phyloP scores from a whole-genome alignment of 2,329 filamentous ascomycete genomes.

The Microsporum ferrugineum region DNA sequence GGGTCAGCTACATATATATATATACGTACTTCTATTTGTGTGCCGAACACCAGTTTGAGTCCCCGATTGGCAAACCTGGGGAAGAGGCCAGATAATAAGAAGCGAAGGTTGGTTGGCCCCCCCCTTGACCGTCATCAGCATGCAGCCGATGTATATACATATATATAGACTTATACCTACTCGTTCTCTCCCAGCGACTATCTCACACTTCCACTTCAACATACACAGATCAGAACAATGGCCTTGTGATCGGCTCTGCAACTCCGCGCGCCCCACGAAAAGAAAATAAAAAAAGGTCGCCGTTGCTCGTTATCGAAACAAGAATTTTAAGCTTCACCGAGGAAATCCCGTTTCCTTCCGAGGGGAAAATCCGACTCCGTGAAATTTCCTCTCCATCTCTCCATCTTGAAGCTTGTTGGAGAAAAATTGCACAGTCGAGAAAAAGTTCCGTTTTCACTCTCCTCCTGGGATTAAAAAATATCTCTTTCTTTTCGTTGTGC shows the following conservation, averaged over 20 bases:
- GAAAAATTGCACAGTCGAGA: neutral
- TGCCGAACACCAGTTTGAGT: neutral
- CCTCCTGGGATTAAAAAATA: neutral
- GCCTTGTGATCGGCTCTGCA: slow-evolving; percentile 2
- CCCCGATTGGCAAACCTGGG: slow-evolving; percentile 1
- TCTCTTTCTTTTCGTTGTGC: slow-evolving; percentile 10
- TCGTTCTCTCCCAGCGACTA: neutral
- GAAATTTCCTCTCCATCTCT: slow-evolving; percentile 23
- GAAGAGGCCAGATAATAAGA: neutral
- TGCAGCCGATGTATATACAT: neutral
- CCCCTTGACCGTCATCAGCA: neutral
- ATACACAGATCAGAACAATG: neutral
- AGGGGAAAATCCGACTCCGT: slow-evolving; percentile 29
- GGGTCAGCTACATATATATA: neutral
- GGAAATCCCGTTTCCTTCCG: slow-evolving; percentile 24
- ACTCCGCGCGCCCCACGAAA: neutral
- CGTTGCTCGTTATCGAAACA: neutral
- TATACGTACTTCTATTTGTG: too few species aligned
- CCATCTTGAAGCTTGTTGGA: neutral
- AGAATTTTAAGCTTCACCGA: slow-evolving; percentile 6
- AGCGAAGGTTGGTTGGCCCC: neutral
- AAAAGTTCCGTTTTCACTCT: slow-evolving; percentile 8
- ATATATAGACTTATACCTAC: neutral
- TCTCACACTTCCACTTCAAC: neutral
- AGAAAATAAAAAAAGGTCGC: too few species aligned